phyloP scores from a whole-genome alignment of 2,329 filamentous ascomycete species.

The Corinectria fuckeliana region DNA sequence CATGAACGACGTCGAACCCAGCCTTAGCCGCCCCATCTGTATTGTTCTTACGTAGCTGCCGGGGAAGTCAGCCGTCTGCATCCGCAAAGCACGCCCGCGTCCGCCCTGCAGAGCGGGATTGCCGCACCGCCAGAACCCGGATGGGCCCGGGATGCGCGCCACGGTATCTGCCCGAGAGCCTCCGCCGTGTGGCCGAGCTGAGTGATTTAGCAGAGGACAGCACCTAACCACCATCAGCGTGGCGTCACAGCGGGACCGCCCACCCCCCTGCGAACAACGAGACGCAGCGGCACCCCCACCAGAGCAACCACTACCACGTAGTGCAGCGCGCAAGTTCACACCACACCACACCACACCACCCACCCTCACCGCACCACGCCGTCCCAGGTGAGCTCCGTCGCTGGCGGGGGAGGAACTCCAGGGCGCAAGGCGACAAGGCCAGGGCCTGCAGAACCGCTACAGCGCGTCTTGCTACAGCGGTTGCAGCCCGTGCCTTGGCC shows the following conservation, averaged over 20 bases:
- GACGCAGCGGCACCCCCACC: too few relatives aligned
- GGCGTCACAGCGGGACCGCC: slow-evolving; percentile 1
- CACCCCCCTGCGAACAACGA: neutral
- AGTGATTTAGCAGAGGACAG: slow-evolving; percentile 8
- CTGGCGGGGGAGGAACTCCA: too few relatives aligned
- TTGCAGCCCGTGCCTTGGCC: slow-evolving; percentile 1
- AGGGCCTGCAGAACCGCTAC: neutral
- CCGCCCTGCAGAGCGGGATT: slow-evolving; percentile 10
- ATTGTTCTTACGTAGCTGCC: neutral
- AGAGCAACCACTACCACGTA: neutral
- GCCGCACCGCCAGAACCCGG: slow-evolving; percentile 21
- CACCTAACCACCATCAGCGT: neutral
- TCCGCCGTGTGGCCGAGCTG: neutral
- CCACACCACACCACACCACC: neutral
- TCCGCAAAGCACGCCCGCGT: slow-evolving; percentile 12
- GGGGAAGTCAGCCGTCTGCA: slow-evolving; percentile 4
- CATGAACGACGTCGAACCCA: neutral
- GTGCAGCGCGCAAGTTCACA: neutral
- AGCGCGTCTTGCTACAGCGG: slow-evolving; percentile 4
- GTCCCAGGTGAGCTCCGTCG: neutral
- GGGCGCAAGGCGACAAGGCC: neutral
- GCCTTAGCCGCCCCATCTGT: neutral
- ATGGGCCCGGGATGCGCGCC: slow-evolving; percentile 9
- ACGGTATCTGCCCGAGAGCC: slow-evolving; percentile 15
- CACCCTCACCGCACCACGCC: neutral